Evolutionary conservation across 202 grass and related monocot genomes (phyloP), one percentile per base, ranked within the genome.

Genomic region (Tripidium arundinaceum): DNA sequence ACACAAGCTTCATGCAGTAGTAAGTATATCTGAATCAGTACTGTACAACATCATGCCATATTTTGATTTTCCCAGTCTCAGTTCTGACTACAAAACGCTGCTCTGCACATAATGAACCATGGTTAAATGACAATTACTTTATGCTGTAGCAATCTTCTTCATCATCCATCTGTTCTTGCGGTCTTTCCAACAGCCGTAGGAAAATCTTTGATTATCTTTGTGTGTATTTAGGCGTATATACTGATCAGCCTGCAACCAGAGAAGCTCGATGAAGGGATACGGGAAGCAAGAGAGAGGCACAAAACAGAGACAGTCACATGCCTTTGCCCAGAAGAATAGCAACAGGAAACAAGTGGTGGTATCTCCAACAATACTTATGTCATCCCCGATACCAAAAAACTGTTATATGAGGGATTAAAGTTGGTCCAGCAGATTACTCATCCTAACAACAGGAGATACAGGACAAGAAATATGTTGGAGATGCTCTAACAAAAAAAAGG

Each of bases 311-410:
- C 72, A 85, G 60, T 31, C 87, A 82, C 87, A 85, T 85, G 74
- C 12, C n/a, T 43, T 37, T 82, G 67, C 74, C 38, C 55, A 18
- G 41, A 70, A 28, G 31, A 79, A 74, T 74, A 72, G 13, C 40
- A 62, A 82, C 79, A 85, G 71, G 46, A 77, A 85, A 85, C 82
- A 78, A 85, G 83, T 89, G 83, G 78, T 10, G 31, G 50, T 68
- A 52, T n/a, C 49, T n/a, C 6, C 49, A 49, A 49, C 15, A 42
- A 18, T 49, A 49, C 14, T 49, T 49, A 49, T 49, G 45, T 7
- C 45, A 49, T 49, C 45, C 45, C 14, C 4, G n/a, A 52, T n/a
- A 52, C 18, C 6, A n/a, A 52, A 50, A 52, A 52, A 52, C 18
- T 52, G 18, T 52, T 19, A 18, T 49, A 49, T 7, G 15, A 49